A percentile compares a stretch with the other conserved stretches of the same genome.
Conservation (phyloP, 352 stramenopile genomes). For the Phytophthora europaea region DNA sequence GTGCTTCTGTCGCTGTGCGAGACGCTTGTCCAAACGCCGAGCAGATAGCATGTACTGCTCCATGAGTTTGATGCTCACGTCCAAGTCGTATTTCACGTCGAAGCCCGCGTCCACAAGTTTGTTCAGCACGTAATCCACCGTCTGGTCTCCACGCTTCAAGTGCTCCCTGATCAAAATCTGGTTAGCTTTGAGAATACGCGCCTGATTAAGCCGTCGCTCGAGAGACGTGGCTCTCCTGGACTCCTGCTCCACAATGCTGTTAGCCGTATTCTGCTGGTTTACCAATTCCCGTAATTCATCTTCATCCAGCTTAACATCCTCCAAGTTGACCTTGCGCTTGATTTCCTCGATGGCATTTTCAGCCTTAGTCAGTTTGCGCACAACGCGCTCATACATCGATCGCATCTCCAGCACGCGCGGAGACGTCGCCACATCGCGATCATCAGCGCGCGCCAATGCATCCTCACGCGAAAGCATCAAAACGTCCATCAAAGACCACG, state of each 20-base stretch:
- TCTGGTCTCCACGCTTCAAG: constrained; percentile 55
- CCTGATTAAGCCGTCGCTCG: constrained; percentile 50
- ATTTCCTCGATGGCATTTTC: constrained; percentile 29
- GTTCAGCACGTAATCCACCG: constrained; percentile 54
- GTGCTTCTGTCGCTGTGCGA: constrained; percentile 58
- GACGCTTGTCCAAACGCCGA: constrained; percentile 63
- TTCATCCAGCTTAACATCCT: constrained; percentile 31
- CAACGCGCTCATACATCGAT: constrained; percentile 49
- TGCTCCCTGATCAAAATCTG: constrained; percentile 62
- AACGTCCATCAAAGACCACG: constrained; percentile 64
- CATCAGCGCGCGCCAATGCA: constrained; percentile 47
- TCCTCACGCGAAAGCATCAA: constrained; percentile 56
- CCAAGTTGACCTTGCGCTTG: constrained; percentile 17
- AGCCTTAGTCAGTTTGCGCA: constrained; percentile 36
- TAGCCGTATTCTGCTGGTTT: constrained; percentile 28
- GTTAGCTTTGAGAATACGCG: constrained; percentile 52
- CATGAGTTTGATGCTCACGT: constrained; percentile 70
- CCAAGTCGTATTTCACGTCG: constrained; percentile 55
- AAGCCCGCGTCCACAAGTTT: constrained; percentile 49
- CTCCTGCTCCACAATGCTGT: constrained; percentile 35
- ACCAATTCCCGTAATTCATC: constrained; percentile 33
- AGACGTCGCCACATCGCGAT: constrained; percentile 53
- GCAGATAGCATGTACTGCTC: constrained; percentile 83
- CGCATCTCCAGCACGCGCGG: constrained; percentile 59
- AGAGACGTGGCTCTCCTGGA: constrained; percentile 48